Percentiles rank a stretch among this genome's conserved stretches.
These are phyloP conservation scores for Obelidium mucronatum DNA, from an alignment of 192 early-diverging fungal species.

Conservation along the genomic window DNA sequence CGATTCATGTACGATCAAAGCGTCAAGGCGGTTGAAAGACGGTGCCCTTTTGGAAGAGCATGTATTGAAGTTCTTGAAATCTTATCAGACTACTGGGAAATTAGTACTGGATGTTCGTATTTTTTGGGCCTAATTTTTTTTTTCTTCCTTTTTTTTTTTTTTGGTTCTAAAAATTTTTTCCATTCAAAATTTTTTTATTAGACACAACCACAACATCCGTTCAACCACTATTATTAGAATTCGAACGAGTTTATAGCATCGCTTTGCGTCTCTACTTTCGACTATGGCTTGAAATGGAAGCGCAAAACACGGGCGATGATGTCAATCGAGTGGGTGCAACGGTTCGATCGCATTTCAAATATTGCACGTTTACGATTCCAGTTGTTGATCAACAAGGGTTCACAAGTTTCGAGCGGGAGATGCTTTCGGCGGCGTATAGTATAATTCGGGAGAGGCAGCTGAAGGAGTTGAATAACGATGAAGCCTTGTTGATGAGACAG, in stretches of 20 bases:
- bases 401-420: constrained; percentile 60
- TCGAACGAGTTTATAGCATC: constrained; percentile 64
- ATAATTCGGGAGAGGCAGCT: constrained; percentile 69
- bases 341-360: constrained; percentile 68
- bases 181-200: background rate
- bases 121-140: background rate
- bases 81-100: constrained; percentile 73
- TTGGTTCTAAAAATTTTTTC: too few relatives aligned
- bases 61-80: constrained; percentile 72
- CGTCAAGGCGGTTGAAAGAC: constrained; percentile 38
- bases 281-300: constrained; percentile 73
- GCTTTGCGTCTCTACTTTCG: constrained; percentile 62
- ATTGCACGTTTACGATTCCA: constrained; percentile 35
- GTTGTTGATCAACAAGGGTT: constrained; percentile 35
- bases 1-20: constrained; percentile 39
- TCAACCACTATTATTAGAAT: constrained; percentile 69
- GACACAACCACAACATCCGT: constrained; percentile 63
- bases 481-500: constrained; percentile 64
- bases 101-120: constrained; percentile 68
- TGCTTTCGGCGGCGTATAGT: constrained; percentile 67
- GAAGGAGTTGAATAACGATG: constrained; percentile 73
- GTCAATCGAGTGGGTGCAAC: constrained; percentile 56
- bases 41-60: constrained; percentile 66
- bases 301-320: constrained; percentile 43
- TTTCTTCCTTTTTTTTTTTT: too few relatives aligned